phyloP scores from a whole-genome alignment of 768 basidiomycete genomes.

The Tephrocybe sp. region DNA sequence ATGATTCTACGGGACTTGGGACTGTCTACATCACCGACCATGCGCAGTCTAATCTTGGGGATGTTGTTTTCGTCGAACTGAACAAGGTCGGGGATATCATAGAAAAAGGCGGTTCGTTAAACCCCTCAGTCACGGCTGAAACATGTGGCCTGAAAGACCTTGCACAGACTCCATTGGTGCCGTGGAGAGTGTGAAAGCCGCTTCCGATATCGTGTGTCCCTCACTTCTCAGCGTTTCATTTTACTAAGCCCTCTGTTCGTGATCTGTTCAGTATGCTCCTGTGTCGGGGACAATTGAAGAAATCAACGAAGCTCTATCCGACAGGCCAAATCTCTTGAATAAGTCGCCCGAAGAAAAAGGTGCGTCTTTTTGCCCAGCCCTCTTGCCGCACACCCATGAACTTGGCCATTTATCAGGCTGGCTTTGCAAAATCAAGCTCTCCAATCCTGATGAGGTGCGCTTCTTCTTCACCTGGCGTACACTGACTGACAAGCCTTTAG shows the following conservation, averaged over 20 bases:
- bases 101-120: constrained; percentile 67
- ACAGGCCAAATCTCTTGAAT: constrained; percentile 81
- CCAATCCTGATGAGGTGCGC: constrained; percentile 71
- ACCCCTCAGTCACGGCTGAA: neutral
- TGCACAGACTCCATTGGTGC: constrained; percentile 78
- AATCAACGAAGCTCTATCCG: constrained; percentile 71
- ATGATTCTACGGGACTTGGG: constrained; percentile 75
- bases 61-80: constrained; percentile 97
- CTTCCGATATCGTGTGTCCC: constrained; percentile 79
- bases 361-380: too few species aligned
- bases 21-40: constrained; percentile 88
- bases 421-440: constrained; percentile 91
- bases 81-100: constrained; percentile 54
- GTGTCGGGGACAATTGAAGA: constrained; percentile 81
- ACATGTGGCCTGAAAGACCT: neutral
- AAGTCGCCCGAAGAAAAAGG: constrained; percentile 84
- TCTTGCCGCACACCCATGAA: too few species aligned
- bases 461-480: neutral
- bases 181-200: constrained; percentile 95
- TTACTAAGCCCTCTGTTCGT: constrained; percentile 5
- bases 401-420: constrained; percentile 60
- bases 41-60: constrained; percentile 89
- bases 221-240: constrained; percentile 2
- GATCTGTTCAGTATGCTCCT: constrained; percentile 74
- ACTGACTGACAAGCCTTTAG: constrained; percentile 33